Conservation (phyloP, 768 basidiomycete species). For the Tremella yokohamensis region DNA sequence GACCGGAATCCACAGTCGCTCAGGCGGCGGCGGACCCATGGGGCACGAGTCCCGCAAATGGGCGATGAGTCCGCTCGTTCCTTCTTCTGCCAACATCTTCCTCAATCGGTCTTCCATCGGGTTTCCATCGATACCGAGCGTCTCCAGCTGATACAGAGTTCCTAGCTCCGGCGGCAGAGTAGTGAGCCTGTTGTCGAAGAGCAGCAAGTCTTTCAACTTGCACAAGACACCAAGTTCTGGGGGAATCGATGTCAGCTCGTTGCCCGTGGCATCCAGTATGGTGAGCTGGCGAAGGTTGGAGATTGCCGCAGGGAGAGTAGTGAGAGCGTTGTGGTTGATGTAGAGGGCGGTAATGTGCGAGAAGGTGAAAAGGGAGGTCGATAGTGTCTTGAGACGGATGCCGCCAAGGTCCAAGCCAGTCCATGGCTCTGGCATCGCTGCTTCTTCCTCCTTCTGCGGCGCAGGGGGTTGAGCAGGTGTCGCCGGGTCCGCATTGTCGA, state of each 20-base stretch:
- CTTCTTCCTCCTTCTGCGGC: constrained; percentile 62
- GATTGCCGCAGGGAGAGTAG: constrained; percentile 75
- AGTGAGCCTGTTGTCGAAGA: constrained; percentile 92
- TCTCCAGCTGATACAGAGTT: constrained; percentile 83
- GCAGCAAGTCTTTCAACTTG: constrained; percentile 80
- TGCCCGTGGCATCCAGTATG: constrained; percentile 85
- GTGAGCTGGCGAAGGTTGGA: constrained; percentile 78
- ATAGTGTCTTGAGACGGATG: constrained; percentile 84
- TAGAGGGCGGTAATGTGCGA: constrained; percentile 91
- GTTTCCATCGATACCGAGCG: constrained; percentile 95
- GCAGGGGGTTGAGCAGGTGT: constrained; percentile 56
- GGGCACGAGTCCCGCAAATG: constrained; percentile 93
- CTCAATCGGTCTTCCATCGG: constrained; percentile 76
- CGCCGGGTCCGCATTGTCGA: constrained; percentile 70
- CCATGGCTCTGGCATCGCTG: constrained; percentile 61
- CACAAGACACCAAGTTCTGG: constrained; percentile 87
- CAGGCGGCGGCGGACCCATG: constrained; percentile 72
- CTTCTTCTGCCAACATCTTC: constrained; percentile 83
- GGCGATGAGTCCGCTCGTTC: constrained; percentile 80
- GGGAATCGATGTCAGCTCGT: constrained; percentile 71
- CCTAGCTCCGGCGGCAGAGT: constrained; percentile 84
- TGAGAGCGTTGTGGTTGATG: constrained; percentile 88
- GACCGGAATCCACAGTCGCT: constrained; percentile 67
- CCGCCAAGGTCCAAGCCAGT: constrained; percentile 94
- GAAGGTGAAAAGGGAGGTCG: constrained; percentile 73